These are phyloP conservation scores for Anthracocystis walkeri DNA, from an alignment of 1,284 basidiomycete genomes.

Conservation along the genomic window DNA sequence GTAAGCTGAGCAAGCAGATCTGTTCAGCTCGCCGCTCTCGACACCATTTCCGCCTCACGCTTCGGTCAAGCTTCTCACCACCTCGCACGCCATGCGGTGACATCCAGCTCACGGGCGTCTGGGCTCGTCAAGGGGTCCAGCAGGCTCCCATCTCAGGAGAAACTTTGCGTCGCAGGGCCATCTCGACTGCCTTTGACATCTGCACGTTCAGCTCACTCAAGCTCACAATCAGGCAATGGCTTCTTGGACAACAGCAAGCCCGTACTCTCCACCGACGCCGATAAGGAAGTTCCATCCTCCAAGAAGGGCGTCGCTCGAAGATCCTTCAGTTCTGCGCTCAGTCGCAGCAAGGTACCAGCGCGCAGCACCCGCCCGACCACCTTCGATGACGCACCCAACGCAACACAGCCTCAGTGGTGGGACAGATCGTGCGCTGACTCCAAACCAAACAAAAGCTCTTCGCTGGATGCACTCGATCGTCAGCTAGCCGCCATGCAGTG, in stretches of 20 bases:
- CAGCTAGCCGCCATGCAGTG: constrained; percentile 25
- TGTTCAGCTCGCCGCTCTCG: constrained; percentile 4
- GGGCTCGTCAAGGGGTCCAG: constrained; percentile 4
- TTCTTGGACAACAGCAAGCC: constrained; percentile 14
- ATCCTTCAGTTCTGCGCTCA: constrained; percentile 16
- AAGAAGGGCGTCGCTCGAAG: neutral
- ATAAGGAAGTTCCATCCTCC: constrained; percentile 5
- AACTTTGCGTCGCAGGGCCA: constrained; percentile 25
- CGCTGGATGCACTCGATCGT: constrained; percentile 23
- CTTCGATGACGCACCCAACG: neutral
- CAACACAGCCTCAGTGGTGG: constrained; percentile 32
- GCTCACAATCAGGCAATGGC: constrained; percentile 20
- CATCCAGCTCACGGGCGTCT: constrained; percentile 23
- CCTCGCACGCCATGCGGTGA: constrained; percentile 38
- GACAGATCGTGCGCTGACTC: neutral
- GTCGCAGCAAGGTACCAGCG: constrained; percentile 7
- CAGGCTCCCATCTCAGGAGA: constrained; percentile 26
- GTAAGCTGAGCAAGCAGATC: constrained; percentile 36
- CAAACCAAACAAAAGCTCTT: neutral
- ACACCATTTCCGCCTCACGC: constrained; percentile 38
- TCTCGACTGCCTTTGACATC: constrained; percentile 19
- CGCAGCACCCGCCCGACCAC: constrained; percentile 1
- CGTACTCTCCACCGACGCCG: neutral
- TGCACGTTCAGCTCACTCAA: constrained; percentile 24
- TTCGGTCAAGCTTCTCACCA: constrained; percentile 27